phyloP scores from a whole-genome alignment of 129 eudicot species.

The Heracleum sosnowskyi region DNA sequence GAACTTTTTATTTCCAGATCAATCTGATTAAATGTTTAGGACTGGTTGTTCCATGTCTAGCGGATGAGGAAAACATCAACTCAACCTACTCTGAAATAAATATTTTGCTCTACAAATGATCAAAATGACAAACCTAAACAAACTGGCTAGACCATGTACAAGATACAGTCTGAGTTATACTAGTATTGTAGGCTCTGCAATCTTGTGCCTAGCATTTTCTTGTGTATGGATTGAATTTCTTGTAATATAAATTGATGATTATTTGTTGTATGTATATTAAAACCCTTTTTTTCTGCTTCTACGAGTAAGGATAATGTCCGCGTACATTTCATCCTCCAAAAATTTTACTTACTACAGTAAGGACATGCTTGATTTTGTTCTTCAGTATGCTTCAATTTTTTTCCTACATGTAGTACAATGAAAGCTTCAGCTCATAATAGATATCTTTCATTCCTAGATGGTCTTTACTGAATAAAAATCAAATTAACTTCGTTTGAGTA shows the following conservation, averaged over 20 bases:
- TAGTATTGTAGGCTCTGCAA: neutral
- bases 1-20: neutral
- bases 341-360: too few species aligned
- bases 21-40: neutral
- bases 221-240: neutral
- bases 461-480: neutral
- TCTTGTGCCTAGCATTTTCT: neutral
- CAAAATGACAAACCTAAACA: too few species aligned
- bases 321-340: neutral
- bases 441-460: neutral
- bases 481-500: neutral
- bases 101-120: neutral
- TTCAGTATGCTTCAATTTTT: neutral
- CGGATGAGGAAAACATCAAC: neutral
- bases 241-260: too few species aligned
- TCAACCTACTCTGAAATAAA: too few species aligned
- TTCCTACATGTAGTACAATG: neutral
- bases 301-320: neutral
- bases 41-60: neutral
- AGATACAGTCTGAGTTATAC: neutral
- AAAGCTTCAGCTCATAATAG: neutral
- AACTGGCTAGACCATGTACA: too few species aligned
- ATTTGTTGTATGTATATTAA: neutral
- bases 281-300: too few species aligned
- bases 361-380: neutral